Percentiles rank a stretch among this genome's conserved stretches.
These are phyloP conservation scores for Malus hybrid DNA, from an alignment of 331 rosid genomes.

Conservation along the genomic window DNA sequence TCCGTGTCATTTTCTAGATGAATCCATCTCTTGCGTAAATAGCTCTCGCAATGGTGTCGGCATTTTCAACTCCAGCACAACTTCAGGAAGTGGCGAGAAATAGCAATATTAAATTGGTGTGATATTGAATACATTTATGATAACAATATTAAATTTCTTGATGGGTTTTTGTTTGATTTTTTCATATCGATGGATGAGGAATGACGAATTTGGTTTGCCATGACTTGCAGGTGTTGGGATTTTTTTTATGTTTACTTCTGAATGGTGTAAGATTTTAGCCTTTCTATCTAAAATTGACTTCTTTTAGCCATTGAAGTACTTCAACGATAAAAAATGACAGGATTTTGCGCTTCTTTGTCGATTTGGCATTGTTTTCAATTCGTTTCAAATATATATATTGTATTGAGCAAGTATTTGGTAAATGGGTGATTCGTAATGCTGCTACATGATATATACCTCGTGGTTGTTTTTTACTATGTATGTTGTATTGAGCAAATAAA, in stretches of 20 bases:
- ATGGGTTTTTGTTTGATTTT: neutral
- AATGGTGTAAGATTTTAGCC: neutral
- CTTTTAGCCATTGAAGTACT: neutral
- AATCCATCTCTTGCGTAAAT: slow-evolving; percentile 34
- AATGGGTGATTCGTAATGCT: neutral
- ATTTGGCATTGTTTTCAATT: neutral
- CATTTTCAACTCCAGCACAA: slow-evolving; percentile 57
- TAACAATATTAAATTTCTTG: neutral
- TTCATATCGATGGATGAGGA: neutral
- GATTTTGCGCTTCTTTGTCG: neutral
- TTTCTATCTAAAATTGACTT: neutral
- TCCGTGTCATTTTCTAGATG: neutral
- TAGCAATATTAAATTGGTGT: slow-evolving; percentile 12
- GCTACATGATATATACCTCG: neutral
- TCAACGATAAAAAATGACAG: neutral
- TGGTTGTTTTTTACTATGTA: neutral
- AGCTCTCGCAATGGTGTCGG: slow-evolving; percentile 79
- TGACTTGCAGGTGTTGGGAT: neutral
- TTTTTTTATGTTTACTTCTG: neutral
- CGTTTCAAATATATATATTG: neutral
- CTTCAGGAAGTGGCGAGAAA: slow-evolving; percentile 49
- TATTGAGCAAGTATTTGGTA: neutral
- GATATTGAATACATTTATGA: too few species aligned
- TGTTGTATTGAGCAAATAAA: too few species aligned
- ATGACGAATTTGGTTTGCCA: neutral